phyloP scores from a whole-genome alignment of 1,284 basidiomycete genomes.

The Cystobasidium slooffiae region DNA sequence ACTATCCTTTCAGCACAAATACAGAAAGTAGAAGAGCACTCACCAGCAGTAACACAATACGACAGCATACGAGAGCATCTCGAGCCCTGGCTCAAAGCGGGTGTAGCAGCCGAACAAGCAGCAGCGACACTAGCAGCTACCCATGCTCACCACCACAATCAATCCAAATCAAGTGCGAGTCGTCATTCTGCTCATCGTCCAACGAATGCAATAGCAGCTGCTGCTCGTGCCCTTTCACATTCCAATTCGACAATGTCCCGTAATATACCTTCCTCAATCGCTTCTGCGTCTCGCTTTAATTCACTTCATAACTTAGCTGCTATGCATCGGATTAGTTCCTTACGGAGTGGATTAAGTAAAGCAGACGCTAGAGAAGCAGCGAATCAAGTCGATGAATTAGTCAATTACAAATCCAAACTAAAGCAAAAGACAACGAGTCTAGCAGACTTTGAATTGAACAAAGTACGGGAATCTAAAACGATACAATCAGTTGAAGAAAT shows the following conservation, averaged over 20 bases:
- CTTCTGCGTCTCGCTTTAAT: conserved; percentile 42
- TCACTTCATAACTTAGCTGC: conserved; percentile 38
- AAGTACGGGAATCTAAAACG: background rate
- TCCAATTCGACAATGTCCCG: conserved; percentile 46
- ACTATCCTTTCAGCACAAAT: conserved; percentile 70
- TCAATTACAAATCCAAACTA: background rate
- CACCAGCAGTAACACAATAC: conserved; percentile 82
- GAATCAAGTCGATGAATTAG: conserved; percentile 1
- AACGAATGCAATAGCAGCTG: conserved; percentile 71
- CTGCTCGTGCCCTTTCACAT: conserved; percentile 69
- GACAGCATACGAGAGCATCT: conserved; percentile 92
- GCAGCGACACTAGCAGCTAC: background rate
- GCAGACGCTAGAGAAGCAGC: background rate
- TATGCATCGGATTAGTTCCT: conserved; percentile 11
- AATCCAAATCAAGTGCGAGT: conserved; percentile 56
- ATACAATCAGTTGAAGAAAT: background rate
- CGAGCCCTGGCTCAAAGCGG: conserved; percentile 72
- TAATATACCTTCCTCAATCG: conserved; percentile 33
- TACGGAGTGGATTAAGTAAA: conserved; percentile 2
- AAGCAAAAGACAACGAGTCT: background rate
- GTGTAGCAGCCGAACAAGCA: conserved; percentile 36
- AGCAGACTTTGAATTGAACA: background rate
- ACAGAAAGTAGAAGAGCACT: conserved; percentile 82
- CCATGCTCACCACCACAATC: background rate
- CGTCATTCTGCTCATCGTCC: conserved; percentile 42